These are phyloP conservation scores for Oehlia diaphana DNA, from an alignment of 192 early-diverging fungal species.

Conservation along the genomic window DNA sequence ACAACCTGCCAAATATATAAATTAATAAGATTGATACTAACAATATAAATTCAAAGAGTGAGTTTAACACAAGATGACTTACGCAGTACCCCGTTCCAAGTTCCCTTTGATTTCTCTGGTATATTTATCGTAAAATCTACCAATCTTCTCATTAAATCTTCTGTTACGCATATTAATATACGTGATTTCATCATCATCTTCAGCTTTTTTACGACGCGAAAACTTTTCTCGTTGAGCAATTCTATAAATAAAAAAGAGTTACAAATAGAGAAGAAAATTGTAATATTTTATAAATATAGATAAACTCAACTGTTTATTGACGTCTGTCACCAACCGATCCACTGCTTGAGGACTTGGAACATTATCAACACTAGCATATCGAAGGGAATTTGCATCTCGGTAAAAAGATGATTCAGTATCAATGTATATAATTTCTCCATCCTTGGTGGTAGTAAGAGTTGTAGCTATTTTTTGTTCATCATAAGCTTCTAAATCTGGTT, in stretches of 20 bases:
- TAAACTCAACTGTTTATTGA: constrained; percentile 49
- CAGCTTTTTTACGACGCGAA: constrained; percentile 63
- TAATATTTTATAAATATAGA: too few relatives aligned
- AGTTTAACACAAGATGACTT: not conserved
- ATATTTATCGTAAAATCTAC: constrained; percentile 92
- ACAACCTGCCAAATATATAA: too few relatives aligned
- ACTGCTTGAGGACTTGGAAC: constrained; percentile 66
- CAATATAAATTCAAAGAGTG: too few relatives aligned
- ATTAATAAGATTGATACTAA: too few relatives aligned
- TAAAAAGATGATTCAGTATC: constrained; percentile 54
- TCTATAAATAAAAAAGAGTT: constrained; percentile 26
- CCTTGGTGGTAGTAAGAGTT: not conserved
- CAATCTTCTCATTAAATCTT: constrained; percentile 95
- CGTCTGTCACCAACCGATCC: constrained; percentile 66
- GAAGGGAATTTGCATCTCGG: constrained; percentile 67
- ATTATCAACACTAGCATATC: constrained; percentile 56
- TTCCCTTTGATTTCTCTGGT: constrained; percentile 90
- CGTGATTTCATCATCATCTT: constrained; percentile 86
- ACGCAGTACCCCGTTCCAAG: constrained; percentile 85
- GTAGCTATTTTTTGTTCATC: constrained; percentile 60
- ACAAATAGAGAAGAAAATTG: too few relatives aligned
- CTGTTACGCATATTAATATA: constrained; percentile 98
- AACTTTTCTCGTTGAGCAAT: constrained; percentile 58
- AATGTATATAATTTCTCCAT: constrained; percentile 37
- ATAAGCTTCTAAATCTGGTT: constrained; percentile 80